Evolutionary conservation across 2,329 filamentous ascomycete genomes (phyloP), one percentile per base, ranked within the genome.

Genomic region (Pseudophaeomoniella oleicola): DNA sequence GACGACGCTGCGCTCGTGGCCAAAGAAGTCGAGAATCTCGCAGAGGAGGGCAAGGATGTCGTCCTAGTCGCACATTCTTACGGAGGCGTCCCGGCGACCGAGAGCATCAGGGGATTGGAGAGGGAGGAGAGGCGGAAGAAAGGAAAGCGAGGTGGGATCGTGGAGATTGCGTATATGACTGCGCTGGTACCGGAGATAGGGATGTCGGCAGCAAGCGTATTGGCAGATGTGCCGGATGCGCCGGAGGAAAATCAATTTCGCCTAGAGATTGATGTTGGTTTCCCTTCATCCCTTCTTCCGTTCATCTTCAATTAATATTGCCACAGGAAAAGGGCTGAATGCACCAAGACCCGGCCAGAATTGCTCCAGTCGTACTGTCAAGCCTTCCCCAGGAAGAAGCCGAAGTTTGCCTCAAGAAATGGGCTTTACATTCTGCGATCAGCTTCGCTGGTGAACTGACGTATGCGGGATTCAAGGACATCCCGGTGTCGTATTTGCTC

Each of bases 51-150:
- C 12, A 54, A 56, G 37, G 35, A 60, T 41, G 52, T 52, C 40
- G 53, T 42, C 32, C 41, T 47, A 40, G 48, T 47, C 35, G 55
- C 42, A 43, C 57, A 53, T 51, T 64, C 55, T 40, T 62, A 46
- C 46, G 55, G 42, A 47, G 62, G 46, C 33, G 47, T 47, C 43
- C 50, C 50, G 0, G 47, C 46, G 4, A 52, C 46, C 5, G 44
- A 58, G 33, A 44, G 41, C 19, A 32, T 50, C 9, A 50, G 57
- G 34, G 50, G 52, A 1, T 16, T 57, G 5, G 44, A 40, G 3
- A 50, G 50, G 34, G 43, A 44, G 30, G 53, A 53, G 27, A 44
- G 50, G 16, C 37, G 42, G 31, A 37, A 38, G 34, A 37, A 46
- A 19, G 53, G 54, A 1, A 52, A 53, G 37, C 44, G 45, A 15